phyloP scores from a whole-genome alignment of 345 rosid genomes.

The Acer yangbiense region DNA sequence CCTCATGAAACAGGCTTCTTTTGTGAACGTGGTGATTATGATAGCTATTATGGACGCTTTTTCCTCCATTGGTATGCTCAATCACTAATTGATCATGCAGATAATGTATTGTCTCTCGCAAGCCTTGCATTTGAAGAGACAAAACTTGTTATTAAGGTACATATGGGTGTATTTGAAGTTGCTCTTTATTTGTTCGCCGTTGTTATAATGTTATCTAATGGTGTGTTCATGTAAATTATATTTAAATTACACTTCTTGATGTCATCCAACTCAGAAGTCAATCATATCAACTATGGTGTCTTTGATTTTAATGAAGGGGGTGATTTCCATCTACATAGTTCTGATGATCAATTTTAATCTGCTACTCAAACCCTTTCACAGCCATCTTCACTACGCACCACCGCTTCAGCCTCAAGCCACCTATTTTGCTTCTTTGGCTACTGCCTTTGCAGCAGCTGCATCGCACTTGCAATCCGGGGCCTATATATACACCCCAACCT shows the following conservation, averaged over 20 bases:
- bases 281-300: not conserved
- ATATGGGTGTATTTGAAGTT: constrained; percentile 2
- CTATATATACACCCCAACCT: not conserved
- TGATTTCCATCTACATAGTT: not conserved
- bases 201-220: not conserved
- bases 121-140: constrained; percentile 81
- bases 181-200: not conserved
- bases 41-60: constrained; percentile 92
- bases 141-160: constrained; percentile 76
- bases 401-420: not conserved
- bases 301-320: not conserved
- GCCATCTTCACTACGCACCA: not conserved
- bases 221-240: not conserved
- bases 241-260: not conserved
- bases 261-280: not conserved
- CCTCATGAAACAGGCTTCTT: constrained; percentile 95
- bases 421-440: not conserved
- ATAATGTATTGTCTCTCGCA: constrained; percentile 81
- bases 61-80: constrained; percentile 92
- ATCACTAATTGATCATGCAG: constrained; percentile 68
- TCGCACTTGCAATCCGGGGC: not conserved
- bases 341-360: not conserved
- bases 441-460: not conserved
- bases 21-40: constrained; percentile 90
- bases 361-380: not conserved